Evolutionary conservation across 108 stramenopile genomes (phyloP).

Genomic region (Cylindrotheca closterium): DNA sequence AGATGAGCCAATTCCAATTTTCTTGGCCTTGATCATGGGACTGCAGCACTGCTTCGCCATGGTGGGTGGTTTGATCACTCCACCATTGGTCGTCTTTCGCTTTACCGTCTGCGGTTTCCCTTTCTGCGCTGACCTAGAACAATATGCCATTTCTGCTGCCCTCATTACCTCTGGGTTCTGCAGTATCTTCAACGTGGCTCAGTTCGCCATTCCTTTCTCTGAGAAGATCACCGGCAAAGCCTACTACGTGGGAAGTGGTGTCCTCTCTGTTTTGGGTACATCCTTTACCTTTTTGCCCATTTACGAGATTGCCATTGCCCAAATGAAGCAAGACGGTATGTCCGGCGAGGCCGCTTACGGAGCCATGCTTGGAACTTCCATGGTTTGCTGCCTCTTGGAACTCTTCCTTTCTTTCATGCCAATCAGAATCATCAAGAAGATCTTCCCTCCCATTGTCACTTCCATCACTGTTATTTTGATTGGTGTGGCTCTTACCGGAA

Average conservation of each 20-base stretch:
- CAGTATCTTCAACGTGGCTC: constrained; percentile 61
- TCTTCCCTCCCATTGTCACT: constrained; percentile 80
- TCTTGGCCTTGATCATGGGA: constrained; percentile 54
- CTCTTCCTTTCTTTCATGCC: constrained; percentile 53
- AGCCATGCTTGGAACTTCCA: constrained; percentile 71
- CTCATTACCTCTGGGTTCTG: constrained; percentile 72
- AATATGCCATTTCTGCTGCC: constrained; percentile 71
- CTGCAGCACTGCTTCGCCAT: constrained; percentile 82
- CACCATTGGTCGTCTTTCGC: constrained; percentile 55
- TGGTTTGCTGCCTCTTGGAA: constrained; percentile 69
- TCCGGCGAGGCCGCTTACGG: constrained; percentile 71
- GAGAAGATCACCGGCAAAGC: constrained; percentile 50
- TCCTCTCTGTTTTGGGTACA: constrained; percentile 81
- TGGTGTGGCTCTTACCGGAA: constrained; percentile 73
- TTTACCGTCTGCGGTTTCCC: constrained; percentile 55
- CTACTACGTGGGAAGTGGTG: constrained; percentile 63
- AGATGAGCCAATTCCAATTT: constrained; percentile 56
- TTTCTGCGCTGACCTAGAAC: constrained; percentile 46
- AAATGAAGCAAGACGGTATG: constrained; percentile 56
- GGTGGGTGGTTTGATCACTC: constrained; percentile 74
- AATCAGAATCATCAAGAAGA: constrained; percentile 33
- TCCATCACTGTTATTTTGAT: constrained; percentile 77
- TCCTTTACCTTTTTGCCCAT: constrained; percentile 81
- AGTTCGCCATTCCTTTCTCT: constrained; percentile 49
- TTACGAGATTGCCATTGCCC: constrained; percentile 66